phyloP scores from a whole-genome alignment of 2,329 filamentous ascomycete genomes.

The Daldinia sp. region DNA sequence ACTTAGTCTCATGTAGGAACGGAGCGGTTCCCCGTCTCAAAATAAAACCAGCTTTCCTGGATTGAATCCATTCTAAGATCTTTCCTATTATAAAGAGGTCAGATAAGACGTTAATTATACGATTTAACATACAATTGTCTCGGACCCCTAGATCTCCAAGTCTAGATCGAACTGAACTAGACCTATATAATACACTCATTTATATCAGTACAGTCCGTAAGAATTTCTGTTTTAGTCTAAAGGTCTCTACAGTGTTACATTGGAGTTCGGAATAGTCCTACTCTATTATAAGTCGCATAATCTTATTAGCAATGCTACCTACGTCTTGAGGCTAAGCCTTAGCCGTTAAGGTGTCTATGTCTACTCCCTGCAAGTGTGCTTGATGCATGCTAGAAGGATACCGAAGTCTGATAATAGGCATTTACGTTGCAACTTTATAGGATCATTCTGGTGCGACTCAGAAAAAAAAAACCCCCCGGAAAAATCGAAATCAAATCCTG shows the following conservation, averaged over 20 bases:
- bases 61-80: neutral
- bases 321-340: neutral
- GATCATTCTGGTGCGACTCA: neutral
- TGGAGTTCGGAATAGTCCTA: neutral
- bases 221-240: neutral
- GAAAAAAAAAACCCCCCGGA: no score
- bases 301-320: neutral
- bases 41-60: neutral
- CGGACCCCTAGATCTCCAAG: no score
- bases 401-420: neutral
- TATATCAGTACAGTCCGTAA: no score
- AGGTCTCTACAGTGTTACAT: neutral
- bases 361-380: neutral
- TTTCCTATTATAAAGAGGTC: neutral
- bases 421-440: neutral
- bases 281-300: neutral
- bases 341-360: no score
- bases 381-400: neutral
- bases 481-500: neutral
- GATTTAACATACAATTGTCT: neutral
- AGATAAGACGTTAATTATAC: neutral
- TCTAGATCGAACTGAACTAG: neutral
- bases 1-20: neutral
- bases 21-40: slow-evolving; percentile 1
- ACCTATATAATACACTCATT: neutral